A percentile compares a stretch with the other conserved stretches of the same genome.
phyloP scores from a whole-genome alignment of 352 stramenopile genomes.

The Pythium guiyangense region DNA sequence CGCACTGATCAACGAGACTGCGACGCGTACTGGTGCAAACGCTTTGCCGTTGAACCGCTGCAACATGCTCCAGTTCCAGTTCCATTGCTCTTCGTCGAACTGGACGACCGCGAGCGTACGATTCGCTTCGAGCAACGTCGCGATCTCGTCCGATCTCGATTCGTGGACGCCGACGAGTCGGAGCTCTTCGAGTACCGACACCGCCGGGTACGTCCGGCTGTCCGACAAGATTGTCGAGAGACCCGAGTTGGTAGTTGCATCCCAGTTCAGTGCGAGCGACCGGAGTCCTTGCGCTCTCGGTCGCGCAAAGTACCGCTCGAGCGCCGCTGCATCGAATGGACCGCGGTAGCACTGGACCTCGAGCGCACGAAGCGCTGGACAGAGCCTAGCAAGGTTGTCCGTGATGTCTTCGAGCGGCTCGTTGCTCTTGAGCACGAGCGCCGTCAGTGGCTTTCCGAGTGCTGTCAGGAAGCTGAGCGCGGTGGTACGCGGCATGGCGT shows the following conservation, averaged over 20 bases:
- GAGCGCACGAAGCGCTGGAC: not conserved
- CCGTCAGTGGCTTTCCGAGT: not conserved
- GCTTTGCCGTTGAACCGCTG: no score
- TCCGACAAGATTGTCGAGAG: not conserved
- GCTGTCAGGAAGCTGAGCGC: not conserved
- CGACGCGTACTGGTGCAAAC: not conserved
- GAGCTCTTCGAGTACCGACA: not conserved
- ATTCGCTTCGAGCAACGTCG: not conserved
- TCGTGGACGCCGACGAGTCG: no score
- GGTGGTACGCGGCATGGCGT: not conserved
- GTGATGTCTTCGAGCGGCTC: not conserved
- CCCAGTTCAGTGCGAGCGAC: not conserved
- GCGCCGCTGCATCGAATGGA: not conserved
- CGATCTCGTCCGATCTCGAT: no score
- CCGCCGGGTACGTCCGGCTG: not conserved
- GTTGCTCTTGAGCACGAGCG: not conserved
- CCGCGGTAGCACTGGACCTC: not conserved
- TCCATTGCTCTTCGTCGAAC: not conserved
- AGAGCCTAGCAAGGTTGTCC: not conserved
- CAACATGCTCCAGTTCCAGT: not conserved
- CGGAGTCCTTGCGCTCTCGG: not conserved
- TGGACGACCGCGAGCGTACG: not conserved
- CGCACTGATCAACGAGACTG: not conserved
- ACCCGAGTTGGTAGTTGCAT: not conserved
- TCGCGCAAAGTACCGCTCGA: not conserved